Base-by-base conservation (phyloP, 2,329 filamentous ascomycete genomes). In the Ophiostoma sp. region DNA sequence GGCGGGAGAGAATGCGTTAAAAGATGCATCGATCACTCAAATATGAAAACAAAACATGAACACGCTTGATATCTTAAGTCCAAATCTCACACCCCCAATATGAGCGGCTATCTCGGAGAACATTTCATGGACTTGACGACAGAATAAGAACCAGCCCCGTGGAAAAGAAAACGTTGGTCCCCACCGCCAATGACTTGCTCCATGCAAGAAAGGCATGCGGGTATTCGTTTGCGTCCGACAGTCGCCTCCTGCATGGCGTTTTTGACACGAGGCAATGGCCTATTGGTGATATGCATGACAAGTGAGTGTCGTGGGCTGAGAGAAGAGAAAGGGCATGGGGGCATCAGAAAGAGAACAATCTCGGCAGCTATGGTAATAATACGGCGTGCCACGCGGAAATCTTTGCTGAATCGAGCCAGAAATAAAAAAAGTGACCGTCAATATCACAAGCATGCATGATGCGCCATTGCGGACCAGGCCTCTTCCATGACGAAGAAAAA, bases 181-280 rank as follows among this genome's bases (percentile, higher is more conserved):
- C 12, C 5, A 15, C 19, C 5, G 33, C 11, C 33, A 64, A 64
- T 42, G 33, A 7, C 33, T 64, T 42, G 59, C 3, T 64, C n/a
- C 9, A 64, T 42, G 59, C 59, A 64, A 55, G 17, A 15, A 33
- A 42, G 12, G 25, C 33, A 39, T 64, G 59, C 36, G 9, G 33
- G 11, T 42, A 25, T 64, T 12, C 59, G 33, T 42, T 64, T 64
- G 59, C 36, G 22, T 64, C 59, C 59, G 59, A 22, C 59, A n/a
- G 59, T 19, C n/a, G 66, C 45, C n/a, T 52, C 28, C 45, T 69
- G 33, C 50, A 42, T 50, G 63, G 61, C 50, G 48, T 61, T n/a
- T 42, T 64, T 68, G 64, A 73, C 71, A 73, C 71, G 71, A 73
- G 52, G 71, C 71, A 73, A 45, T 25, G 52, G 64, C 64, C 36